Percentiles rank a stretch among this genome's conserved stretches.
These are phyloP conservation scores for Aspergillus sp. DNA, from an alignment of 2,329 filamentous ascomycete genomes.

Conservation along the genomic window DNA sequence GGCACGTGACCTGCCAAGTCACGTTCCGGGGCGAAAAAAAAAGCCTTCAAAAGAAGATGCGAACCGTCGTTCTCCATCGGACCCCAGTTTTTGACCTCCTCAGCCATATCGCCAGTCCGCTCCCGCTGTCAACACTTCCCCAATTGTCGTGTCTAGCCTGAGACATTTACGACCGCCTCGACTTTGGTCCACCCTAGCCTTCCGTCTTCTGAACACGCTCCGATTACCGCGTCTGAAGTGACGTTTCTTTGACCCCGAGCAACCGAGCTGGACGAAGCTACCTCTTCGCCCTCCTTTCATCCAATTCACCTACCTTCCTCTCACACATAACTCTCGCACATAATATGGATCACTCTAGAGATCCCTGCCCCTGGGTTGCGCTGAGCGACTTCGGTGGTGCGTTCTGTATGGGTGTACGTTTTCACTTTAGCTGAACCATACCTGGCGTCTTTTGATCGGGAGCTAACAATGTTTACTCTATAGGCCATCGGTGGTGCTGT, in stretches of 20 bases:
- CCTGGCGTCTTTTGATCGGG: background rate
- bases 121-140: background rate
- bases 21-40: constrained; percentile 25
- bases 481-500: constrained; percentile 77
- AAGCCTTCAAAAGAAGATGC: constrained; percentile 18
- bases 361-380: constrained; percentile 95
- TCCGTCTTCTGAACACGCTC: background rate
- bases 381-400: constrained; percentile 97
- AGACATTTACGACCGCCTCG: background rate
- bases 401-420: constrained; percentile 89
- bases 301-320: background rate
- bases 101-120: constrained; percentile 4
- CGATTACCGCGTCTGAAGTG: constrained; percentile 3
- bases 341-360: constrained; percentile 88
- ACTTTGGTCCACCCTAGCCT: background rate
- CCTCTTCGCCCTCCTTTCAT: constrained; percentile 1
- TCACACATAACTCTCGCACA: constrained; percentile 10
- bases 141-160: background rate
- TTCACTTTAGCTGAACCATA: background rate
- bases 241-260: constrained; percentile 7
- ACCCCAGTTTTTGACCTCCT: constrained; percentile 15
- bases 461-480: constrained; percentile 24
- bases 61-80: constrained; percentile 16
- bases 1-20: constrained; percentile 20
- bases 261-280: constrained; percentile 13